Percentiles rank a stretch among this genome's conserved stretches.
Evolutionary conservation across 257 asterid species (phyloP).

Genomic region (Solanum microdontum): DNA sequence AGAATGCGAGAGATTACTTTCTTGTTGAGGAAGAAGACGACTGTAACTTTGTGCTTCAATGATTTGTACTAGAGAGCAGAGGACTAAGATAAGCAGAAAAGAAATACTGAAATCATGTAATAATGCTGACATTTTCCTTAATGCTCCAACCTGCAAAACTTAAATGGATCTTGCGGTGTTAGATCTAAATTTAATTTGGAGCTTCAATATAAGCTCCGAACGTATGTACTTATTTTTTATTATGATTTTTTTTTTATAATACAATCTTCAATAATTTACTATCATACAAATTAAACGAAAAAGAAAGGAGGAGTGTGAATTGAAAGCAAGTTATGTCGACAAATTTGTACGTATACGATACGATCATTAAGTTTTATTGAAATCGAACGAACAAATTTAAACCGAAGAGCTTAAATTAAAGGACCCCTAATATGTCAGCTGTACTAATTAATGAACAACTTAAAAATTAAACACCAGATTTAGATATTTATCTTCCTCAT

Average conservation of each 20-base stretch:
- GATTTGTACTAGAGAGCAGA: neutral
- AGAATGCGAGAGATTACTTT: neutral
- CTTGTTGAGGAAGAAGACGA: neutral
- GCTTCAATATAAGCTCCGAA: too few relatives aligned
- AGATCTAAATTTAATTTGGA: too few relatives aligned
- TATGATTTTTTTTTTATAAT: neutral
- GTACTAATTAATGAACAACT: too few relatives aligned
- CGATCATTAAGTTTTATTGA: too few relatives aligned
- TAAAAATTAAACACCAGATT: too few relatives aligned
- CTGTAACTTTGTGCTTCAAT: neutral
- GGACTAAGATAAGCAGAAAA: neutral
- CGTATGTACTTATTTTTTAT: too few relatives aligned
- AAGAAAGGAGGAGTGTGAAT: neutral
- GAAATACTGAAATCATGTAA: neutral
- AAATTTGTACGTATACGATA: neutral
- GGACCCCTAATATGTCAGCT: too few relatives aligned
- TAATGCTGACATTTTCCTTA: neutral
- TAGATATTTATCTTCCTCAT: too few relatives aligned
- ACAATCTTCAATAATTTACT: neutral
- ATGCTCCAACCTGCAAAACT: neutral
- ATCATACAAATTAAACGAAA: neutral
- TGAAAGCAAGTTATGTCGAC: neutral
- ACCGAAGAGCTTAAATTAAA: too few relatives aligned
- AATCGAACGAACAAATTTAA: too few relatives aligned
- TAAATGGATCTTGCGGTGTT: neutral